Evolutionary conservation across 2,329 filamentous ascomycete genomes (phyloP).

Genomic region (Colletotrichum sp.): DNA sequence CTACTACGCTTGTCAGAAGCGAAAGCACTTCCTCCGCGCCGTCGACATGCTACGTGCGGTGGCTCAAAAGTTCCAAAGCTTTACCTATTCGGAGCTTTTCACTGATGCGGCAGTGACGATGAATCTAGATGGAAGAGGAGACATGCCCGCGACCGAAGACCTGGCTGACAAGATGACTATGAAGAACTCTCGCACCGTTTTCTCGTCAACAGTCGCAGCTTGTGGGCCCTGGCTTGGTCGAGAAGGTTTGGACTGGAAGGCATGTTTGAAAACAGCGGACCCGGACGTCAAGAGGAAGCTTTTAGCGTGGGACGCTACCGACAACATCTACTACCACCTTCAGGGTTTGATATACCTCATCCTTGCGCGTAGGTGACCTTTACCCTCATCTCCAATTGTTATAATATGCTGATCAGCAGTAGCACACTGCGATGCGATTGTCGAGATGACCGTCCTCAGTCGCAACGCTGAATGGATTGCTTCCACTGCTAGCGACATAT

Average conservation of each 20-base stretch:
- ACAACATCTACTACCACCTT: slow-evolving; percentile 17
- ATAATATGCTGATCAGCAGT: neutral
- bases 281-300: neutral
- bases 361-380: neutral
- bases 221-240: neutral
- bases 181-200: neutral
- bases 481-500: neutral
- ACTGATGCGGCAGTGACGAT: neutral
- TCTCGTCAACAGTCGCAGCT: neutral
- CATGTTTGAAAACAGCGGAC: neutral
- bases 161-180: neutral
- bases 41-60: neutral
- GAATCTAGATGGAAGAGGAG: neutral
- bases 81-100: neutral
- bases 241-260: neutral
- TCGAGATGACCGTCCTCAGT: slow-evolving; percentile 10
- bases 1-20: slow-evolving; percentile 6
- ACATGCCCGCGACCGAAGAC: neutral
- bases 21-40: slow-evolving; percentile 13
- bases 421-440: slow-evolving; percentile 14
- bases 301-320: slow-evolving; percentile 7
- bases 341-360: neutral
- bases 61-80: neutral
- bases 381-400: neutral
- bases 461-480: slow-evolving; percentile 11